Conservation (phyloP, 352 stramenopile species). For the Globisporangium perplexum region DNA sequence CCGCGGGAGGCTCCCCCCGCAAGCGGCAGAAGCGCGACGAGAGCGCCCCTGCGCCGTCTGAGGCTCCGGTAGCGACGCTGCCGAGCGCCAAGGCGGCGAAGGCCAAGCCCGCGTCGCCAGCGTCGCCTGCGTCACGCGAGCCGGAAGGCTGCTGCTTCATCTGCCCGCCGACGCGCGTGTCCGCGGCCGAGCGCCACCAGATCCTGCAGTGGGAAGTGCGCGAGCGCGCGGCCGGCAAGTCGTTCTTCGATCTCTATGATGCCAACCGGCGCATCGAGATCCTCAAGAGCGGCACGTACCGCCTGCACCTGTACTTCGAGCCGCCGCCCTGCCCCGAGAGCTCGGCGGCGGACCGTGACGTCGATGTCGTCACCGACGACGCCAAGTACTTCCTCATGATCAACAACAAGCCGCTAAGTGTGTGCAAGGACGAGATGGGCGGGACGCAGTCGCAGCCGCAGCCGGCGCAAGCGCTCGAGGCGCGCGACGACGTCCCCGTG, state of each 20-base stretch:
- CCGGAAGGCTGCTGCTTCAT: constrained; percentile 7
- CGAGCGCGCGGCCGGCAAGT: neutral
- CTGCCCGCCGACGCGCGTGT: neutral
- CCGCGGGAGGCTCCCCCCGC: neutral
- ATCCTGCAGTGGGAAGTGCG: constrained; percentile 7
- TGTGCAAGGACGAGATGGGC: constrained; percentile 3
- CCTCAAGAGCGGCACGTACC: neutral
- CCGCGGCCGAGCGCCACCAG: neutral
- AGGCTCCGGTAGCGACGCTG: neutral
- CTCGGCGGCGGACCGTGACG: neutral
- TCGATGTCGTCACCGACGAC: neutral
- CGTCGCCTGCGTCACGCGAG: neutral
- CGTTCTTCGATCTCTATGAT: constrained; percentile 9
- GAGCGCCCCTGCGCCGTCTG: neutral
- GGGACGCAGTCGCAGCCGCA: neutral
- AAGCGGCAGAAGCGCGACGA: neutral
- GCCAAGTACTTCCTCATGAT: constrained; percentile 4
- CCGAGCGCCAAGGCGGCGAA: neutral
- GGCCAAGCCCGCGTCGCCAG: too few relatives aligned
- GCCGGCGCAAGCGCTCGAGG: neutral
- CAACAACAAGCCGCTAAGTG: constrained; percentile 4
- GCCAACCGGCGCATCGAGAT: constrained; percentile 7
- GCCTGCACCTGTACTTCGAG: constrained; percentile 5
- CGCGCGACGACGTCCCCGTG: neutral
- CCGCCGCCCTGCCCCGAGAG: neutral